Evolutionary conservation across 2,329 filamentous ascomycete genomes (phyloP), one percentile per base, ranked within the genome.

Genomic region (Trichoderma atrobrunneum): DNA sequence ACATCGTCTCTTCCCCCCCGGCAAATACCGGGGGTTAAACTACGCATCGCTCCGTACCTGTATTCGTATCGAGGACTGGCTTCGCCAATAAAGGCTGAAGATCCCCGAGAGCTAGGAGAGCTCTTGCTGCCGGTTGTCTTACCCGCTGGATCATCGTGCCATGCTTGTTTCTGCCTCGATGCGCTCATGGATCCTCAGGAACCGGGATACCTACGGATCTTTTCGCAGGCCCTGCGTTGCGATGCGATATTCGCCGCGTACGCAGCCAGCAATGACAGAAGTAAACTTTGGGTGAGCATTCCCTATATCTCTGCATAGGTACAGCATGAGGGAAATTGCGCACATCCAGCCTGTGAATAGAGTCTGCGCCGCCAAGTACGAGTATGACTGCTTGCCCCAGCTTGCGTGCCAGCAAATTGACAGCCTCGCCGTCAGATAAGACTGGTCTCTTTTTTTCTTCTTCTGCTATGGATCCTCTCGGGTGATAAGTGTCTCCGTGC

Each of bases 71-170:
- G 62, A 68, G 34, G 36, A 3, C 36, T 62, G 28, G 57, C 51
- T 32, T 60, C 60, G 39, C 71, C 34, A 72, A 65, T 67, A 36
- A 34, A 36, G 32, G 39, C 34, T 48, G 66, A 69, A 69, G 66
- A 70, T 61, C 57, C 36, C 48, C 67, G 30, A 70, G 28, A 72
- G 64, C 54, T 61, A 66, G 48, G 48, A 54, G 32, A 67, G 61
- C 60, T 66, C 59, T 24, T 56, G 69, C 36, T 60, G 62, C 61
- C 62, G 69, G 69, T 67, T 32, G 59, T n/a, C 61, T 71, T 71
- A 71, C 69, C 69, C 69, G 69, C 62, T 70, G 67, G 39, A 36
- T 18, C 69, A 16, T 48, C 48, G 36, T 34, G 14, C 62, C 39
- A 71, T 60, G 70, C 62, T 65, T 67, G 62, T 51, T 68, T 51